These are phyloP conservation scores for Plasmodium billcollinsi DNA, from an alignment of 169 alveolate species.

Conservation along the genomic window DNA sequence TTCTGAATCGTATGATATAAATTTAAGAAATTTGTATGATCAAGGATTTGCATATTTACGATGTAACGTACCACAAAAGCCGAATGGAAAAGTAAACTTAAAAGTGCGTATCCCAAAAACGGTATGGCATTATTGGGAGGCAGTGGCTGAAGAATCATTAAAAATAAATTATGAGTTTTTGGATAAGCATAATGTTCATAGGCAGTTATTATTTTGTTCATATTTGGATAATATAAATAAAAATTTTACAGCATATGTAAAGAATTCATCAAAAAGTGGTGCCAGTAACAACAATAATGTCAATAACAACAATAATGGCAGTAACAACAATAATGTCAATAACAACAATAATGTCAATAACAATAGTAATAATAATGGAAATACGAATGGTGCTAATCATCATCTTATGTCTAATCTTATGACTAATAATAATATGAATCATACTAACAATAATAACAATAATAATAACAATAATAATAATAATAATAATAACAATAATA, in stretches of 20 bases:
- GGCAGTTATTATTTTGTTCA: conserved; percentile 39
- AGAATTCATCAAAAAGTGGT: conserved; percentile 33
- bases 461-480: not conserved
- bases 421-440: not conserved
- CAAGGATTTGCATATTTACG: conserved; percentile 84
- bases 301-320: not conserved
- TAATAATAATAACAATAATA: not conserved
- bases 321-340: not conserved
- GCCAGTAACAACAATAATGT: not conserved
- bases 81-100: conserved; percentile 78
- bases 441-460: not conserved
- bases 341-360: not conserved
- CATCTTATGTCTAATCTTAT: not conserved
- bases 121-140: conserved; percentile 86
- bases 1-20: conserved; percentile 75
- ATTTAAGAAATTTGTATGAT: conserved; percentile 79
- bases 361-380: not conserved
- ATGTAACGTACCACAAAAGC: conserved; percentile 80
- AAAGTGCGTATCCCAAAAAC: conserved; percentile 82
- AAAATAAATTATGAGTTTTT: conserved; percentile 75
- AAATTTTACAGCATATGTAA: conserved; percentile 19
- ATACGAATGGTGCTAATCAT: not conserved
- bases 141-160: conserved; percentile 77
- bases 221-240: conserved; percentile 54
- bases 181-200: conserved; percentile 49